A percentile compares a stretch with the other conserved stretches of the same genome.
Evolutionary conservation across 352 stramenopile genomes (phyloP).

Genomic region (Pythium sukuiense): DNA sequence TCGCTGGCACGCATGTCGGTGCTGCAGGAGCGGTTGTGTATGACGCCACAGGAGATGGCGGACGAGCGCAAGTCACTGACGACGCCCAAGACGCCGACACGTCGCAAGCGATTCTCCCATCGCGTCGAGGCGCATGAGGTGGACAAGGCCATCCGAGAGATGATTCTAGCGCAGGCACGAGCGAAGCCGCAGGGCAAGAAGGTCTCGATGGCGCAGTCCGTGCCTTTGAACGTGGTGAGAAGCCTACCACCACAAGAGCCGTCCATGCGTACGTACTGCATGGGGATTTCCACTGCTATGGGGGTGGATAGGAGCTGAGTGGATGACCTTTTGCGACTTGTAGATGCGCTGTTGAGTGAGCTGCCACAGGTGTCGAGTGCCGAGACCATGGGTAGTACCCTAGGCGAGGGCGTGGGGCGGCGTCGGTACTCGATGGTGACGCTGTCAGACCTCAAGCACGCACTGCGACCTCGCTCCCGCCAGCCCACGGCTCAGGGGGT

Average conservation of each 20-base stretch:
- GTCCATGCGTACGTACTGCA: slow-evolving; percentile 20
- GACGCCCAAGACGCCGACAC: slow-evolving; percentile 5
- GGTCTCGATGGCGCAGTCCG: neutral
- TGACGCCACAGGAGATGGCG: slow-evolving; percentile 37
- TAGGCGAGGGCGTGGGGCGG: slow-evolving; percentile 1
- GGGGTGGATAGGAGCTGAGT: neutral
- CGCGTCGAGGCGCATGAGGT: slow-evolving; percentile 3
- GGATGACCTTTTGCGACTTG: neutral
- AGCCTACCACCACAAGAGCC: neutral
- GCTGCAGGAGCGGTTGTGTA: slow-evolving; percentile 48
- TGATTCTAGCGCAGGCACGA: slow-evolving; percentile 9
- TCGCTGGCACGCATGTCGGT: slow-evolving; percentile 38
- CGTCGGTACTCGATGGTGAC: slow-evolving; percentile 52
- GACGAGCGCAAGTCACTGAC: slow-evolving; percentile 13
- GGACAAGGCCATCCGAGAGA: slow-evolving; percentile 11
- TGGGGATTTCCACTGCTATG: neutral
- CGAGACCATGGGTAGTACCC: neutral
- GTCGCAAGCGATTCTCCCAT: neutral
- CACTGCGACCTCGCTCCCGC: slow-evolving; percentile 30
- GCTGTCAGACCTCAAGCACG: slow-evolving; percentile 43
- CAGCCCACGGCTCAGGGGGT: neutral
- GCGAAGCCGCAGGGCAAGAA: neutral
- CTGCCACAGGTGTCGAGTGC: neutral
- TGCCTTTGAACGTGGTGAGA: neutral
- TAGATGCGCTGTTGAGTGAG: slow-evolving; percentile 21